Conservation (phyloP, 805 yeast species). For the Kodamaea neixiangensis region DNA sequence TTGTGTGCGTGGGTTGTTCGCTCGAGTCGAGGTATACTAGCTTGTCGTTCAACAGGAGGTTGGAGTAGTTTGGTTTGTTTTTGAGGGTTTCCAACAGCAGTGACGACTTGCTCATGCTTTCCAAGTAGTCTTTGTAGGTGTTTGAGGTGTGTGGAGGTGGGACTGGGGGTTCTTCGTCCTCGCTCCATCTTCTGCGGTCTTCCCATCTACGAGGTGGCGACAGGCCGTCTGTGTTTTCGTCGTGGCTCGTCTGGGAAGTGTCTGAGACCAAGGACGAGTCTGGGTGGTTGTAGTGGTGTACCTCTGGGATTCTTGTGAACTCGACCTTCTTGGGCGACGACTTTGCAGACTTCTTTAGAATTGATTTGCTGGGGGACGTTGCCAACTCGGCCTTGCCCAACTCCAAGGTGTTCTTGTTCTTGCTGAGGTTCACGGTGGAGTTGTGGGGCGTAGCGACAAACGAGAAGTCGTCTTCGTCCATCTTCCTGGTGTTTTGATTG, state of each 20-base stretch:
- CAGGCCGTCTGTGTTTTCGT: not conserved
- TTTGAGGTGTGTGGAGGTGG: conserved; percentile 26
- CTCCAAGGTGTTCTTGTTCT: not conserved
- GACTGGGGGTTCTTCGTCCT: conserved; percentile 23
- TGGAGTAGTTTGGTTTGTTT: conserved; percentile 6
- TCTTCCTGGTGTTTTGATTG: not conserved
- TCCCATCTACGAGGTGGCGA: not conserved
- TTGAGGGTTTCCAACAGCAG: not conserved
- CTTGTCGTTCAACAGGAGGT: conserved; percentile 45
- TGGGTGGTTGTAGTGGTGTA: conserved; percentile 30
- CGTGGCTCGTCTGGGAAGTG: not conserved
- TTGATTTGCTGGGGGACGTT: conserved; percentile 40
- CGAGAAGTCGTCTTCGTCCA: conserved; percentile 25
- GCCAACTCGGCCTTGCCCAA: not conserved
- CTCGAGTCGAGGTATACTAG: conserved; percentile 39
- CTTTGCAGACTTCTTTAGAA: conserved; percentile 31
- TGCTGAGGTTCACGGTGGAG: conserved; percentile 13
- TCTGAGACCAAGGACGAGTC: conserved; percentile 9
- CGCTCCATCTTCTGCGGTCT: conserved; percentile 1
- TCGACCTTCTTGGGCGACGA: conserved; percentile 45
- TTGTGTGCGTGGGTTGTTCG: conserved; percentile 14
- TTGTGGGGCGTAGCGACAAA: conserved; percentile 20
- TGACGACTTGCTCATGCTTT: not conserved
- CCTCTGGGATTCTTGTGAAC: conserved; percentile 32
- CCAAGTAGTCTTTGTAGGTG: conserved; percentile 9